A percentile compares a stretch with the other conserved stretches of the same genome.
These are phyloP conservation scores for Cordyceps tenuipes DNA, from an alignment of 2,329 filamentous ascomycete species.

Conservation along the genomic window DNA sequence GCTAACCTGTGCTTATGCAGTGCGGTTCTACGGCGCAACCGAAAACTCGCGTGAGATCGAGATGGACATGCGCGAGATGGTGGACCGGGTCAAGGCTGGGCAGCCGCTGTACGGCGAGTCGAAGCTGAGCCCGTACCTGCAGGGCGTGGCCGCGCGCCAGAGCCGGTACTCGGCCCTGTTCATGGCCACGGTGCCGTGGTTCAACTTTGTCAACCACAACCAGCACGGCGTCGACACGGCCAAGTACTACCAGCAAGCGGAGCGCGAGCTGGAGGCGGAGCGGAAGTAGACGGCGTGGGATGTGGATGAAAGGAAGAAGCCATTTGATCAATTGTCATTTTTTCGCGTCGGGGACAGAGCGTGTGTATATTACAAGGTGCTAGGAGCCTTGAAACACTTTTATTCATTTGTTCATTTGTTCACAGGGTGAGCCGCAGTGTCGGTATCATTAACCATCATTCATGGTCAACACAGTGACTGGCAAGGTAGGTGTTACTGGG, in stretches of 20 bases:
- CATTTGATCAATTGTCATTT: not conserved
- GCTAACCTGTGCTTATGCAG: slow-evolving; percentile 34
- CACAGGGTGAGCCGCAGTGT: not conserved
- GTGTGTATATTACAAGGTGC: slow-evolving; percentile 10
- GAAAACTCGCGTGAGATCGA: slow-evolving; percentile 90
- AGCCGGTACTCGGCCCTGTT: slow-evolving; percentile 85
- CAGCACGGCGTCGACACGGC: slow-evolving; percentile 95
- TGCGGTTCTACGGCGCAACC: slow-evolving; percentile 89
- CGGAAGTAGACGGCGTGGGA: slow-evolving; percentile 1
- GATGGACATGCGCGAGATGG: slow-evolving; percentile 98
- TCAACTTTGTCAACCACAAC: slow-evolving; percentile 96
- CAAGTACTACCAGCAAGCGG: slow-evolving; percentile 95
- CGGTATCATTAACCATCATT: not conserved
- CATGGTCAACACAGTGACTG: not conserved
- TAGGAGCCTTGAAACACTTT: slow-evolving; percentile 1
- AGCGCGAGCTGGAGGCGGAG: slow-evolving; percentile 85
- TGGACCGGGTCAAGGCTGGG: slow-evolving; percentile 86
- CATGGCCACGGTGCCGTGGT: slow-evolving; percentile 82
- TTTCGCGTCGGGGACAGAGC: slow-evolving; percentile 3
- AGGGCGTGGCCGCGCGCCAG: slow-evolving; percentile 87
- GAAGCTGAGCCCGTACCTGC: slow-evolving; percentile 74
- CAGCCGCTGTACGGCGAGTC: slow-evolving; percentile 82
- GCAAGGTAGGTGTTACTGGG: not conserved
- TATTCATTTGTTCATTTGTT: slow-evolving; percentile 8
- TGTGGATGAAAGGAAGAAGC: not conserved